Percentiles rank a stretch among this genome's conserved stretches.
These are phyloP conservation scores for Mrakia gelida DNA, from an alignment of 768 basidiomycete species.

Conservation along the genomic window DNA sequence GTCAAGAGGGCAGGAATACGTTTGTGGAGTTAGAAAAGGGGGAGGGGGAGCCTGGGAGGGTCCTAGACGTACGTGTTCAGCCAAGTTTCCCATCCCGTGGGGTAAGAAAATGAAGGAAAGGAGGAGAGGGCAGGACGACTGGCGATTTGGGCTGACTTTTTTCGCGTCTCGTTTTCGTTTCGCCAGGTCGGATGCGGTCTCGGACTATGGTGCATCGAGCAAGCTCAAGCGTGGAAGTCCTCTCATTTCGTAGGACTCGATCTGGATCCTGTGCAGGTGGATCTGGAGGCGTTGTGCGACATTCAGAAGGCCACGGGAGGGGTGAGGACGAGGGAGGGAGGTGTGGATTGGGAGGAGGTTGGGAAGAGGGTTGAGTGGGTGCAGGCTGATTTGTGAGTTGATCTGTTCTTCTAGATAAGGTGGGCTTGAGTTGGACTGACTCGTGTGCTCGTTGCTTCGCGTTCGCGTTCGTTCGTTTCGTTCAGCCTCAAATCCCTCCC, in stretches of 20 bases:
- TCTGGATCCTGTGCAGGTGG: slow-evolving; percentile 38
- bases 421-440: no score
- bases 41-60: neutral
- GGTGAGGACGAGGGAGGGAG: neutral
- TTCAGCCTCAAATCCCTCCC: slow-evolving; percentile 40
- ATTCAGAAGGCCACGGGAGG: slow-evolving; percentile 31
- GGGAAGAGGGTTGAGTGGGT: slow-evolving; percentile 39
- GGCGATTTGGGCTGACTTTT: neutral
- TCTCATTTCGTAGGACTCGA: slow-evolving; percentile 41
- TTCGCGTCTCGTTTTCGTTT: neutral
- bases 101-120: neutral
- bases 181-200: slow-evolving; percentile 18
- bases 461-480: neutral
- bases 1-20: neutral
- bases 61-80: neutral
- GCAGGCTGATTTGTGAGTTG: slow-evolving; percentile 41
- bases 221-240: slow-evolving; percentile 4
- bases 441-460: no score
- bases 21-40: neutral
- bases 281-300: slow-evolving; percentile 36
- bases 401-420: no score
- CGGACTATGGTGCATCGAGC: slow-evolving; percentile 6
- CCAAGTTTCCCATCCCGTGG: no score
- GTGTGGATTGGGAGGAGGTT: slow-evolving; percentile 37
- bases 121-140: no score